Percentiles rank a stretch among this genome's conserved stretches.
Conservation (phyloP, 306 rosid genomes). For the Potentilla sterilis region DNA sequence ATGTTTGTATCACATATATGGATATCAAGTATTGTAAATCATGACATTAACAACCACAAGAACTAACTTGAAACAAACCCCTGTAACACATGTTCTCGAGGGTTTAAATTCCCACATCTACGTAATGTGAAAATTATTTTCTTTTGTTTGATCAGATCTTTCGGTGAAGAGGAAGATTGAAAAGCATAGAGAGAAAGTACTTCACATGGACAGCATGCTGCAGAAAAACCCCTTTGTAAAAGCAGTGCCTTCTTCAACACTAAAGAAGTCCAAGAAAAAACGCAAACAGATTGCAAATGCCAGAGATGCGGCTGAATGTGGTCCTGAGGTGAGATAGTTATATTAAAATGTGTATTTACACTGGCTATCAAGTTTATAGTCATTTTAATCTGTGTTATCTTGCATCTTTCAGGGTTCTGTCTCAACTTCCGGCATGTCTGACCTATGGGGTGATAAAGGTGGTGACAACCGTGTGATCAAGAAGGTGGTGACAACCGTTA, state of each 20-base stretch:
- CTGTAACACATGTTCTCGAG: too few relatives aligned
- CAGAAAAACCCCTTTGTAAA: constrained; percentile 73
- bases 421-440: constrained; percentile 44
- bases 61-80: too few relatives aligned
- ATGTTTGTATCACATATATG: too few relatives aligned
- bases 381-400: constrained; percentile 9
- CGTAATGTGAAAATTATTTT: not conserved
- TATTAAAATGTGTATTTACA: not conserved
- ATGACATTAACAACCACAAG: too few relatives aligned
- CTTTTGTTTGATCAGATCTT: constrained; percentile 50
- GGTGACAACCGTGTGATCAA: constrained; percentile 37
- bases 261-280: constrained; percentile 56
- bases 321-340: constrained; percentile 48
- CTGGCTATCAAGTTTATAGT: not conserved
- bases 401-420: constrained; percentile 37
- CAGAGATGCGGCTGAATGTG: constrained; percentile 29
- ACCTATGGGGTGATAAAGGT: constrained; percentile 64
- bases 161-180: constrained; percentile 84
- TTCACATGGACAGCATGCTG: constrained; percentile 61
- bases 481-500: constrained; percentile 62
- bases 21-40: too few relatives aligned
- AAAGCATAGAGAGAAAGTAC: constrained; percentile 75
- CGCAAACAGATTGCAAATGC: constrained; percentile 29
- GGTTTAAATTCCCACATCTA: too few relatives aligned
- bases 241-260: constrained; percentile 65